Evolutionary conservation across 2,329 filamentous ascomycete genomes (phyloP).

Genomic region (Colletotrichum sp.): DNA sequence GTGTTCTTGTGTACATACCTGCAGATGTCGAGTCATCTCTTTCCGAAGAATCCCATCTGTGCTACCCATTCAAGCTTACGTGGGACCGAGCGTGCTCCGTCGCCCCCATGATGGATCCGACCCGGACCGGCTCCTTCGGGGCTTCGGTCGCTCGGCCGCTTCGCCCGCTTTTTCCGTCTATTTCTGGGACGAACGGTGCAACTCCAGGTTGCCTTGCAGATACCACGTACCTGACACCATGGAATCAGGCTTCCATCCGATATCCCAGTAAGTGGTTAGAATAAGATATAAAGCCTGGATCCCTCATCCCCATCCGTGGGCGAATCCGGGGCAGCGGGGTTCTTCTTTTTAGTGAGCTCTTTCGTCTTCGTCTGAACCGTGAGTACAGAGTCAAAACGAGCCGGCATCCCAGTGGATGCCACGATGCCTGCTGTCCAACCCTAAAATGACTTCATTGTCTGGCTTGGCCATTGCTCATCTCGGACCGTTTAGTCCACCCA

Average conservation of each 20-base stretch:
- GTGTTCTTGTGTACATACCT: neutral
- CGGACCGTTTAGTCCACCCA: neutral
- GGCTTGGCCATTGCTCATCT: neutral
- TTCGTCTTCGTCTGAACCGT: neutral
- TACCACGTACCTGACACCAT: neutral
- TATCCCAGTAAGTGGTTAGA: neutral
- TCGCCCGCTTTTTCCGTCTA: neutral
- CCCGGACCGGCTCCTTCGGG: neutral
- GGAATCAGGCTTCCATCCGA: neutral
- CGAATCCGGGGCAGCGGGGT: neutral
- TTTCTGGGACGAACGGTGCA: neutral
- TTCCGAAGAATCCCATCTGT: neutral
- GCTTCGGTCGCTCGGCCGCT: neutral
- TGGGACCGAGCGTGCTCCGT: neutral
- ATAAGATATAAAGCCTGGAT: neutral
- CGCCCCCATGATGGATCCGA: neutral
- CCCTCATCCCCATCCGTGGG: neutral
- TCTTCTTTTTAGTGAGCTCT: too few species aligned
- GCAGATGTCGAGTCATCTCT: neutral
- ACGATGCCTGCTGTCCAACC: neutral
- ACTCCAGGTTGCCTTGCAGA: neutral
- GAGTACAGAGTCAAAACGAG: neutral
- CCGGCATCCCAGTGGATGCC: neutral
- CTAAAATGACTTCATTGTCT: neutral
- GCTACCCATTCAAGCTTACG: neutral